Percentiles rank a stretch among this genome's conserved stretches.
These are phyloP conservation scores for Apiospora malaysiana DNA, from an alignment of 2,329 filamentous ascomycete species.

Conservation along the genomic window DNA sequence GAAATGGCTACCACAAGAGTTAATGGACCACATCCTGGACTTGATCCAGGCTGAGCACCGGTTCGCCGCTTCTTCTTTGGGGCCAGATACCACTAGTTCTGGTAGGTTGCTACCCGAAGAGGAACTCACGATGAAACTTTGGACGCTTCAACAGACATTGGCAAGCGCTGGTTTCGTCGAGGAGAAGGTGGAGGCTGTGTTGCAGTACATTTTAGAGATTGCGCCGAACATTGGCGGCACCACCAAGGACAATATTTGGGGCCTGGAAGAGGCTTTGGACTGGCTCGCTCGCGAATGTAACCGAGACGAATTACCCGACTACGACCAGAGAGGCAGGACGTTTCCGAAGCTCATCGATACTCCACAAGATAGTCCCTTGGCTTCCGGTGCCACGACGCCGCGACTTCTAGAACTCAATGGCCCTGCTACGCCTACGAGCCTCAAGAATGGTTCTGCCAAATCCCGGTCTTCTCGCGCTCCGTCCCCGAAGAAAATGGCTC, in stretches of 20 bases:
- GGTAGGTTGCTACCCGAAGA: slow-evolving; percentile 73
- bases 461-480: slow-evolving; percentile 35
- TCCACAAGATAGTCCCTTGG: slow-evolving; percentile 54
- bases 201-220: slow-evolving; percentile 72
- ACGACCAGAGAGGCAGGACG: slow-evolving; percentile 58
- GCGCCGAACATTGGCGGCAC: slow-evolving; percentile 63
- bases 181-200: slow-evolving; percentile 64
- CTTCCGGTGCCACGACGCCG: slow-evolving; percentile 58
- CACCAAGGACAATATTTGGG: slow-evolving; percentile 76
- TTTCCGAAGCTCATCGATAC: slow-evolving; percentile 43
- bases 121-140: slow-evolving; percentile 78
- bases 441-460: slow-evolving; percentile 43
- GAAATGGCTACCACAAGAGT: slow-evolving; percentile 81
- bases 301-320: slow-evolving; percentile 72
- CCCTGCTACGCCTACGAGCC: slow-evolving; percentile 35
- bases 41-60: slow-evolving; percentile 71
- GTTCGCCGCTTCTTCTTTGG: slow-evolving; percentile 58
- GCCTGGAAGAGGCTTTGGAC: slow-evolving; percentile 84
- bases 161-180: slow-evolving; percentile 71
- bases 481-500: slow-evolving; percentile 48
- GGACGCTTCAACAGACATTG: slow-evolving; percentile 81
- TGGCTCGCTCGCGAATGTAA: slow-evolving; percentile 85
- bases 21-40: slow-evolving; percentile 78
- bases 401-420: slow-evolving; percentile 45
- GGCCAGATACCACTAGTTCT: slow-evolving; percentile 49